phyloP scores from a whole-genome alignment of 2,329 filamentous ascomycete species.

The Davidsoniella neocaledoniae region DNA sequence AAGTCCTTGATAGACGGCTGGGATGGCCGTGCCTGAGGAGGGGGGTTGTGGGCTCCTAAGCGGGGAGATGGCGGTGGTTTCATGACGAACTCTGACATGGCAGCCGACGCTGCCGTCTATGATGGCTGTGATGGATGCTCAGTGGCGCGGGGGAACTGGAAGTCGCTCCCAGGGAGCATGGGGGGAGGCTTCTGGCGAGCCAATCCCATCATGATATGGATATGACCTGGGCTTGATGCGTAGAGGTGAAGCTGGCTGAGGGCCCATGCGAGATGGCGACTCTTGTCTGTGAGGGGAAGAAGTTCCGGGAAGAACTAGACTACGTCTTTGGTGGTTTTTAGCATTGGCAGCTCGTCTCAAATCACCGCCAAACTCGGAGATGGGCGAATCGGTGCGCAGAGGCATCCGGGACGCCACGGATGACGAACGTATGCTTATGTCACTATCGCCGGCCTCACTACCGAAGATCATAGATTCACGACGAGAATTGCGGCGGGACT shows the following conservation, averaged over 20 bases:
- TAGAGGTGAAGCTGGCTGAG: conserved; percentile 64
- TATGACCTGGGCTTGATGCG: conserved; percentile 66
- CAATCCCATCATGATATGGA: conserved; percentile 45
- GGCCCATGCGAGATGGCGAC: conserved; percentile 55
- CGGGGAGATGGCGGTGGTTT: conserved; percentile 69
- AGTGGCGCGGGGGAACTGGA: conserved; percentile 54
- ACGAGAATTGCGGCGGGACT: conserved; percentile 42
- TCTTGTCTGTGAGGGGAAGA: conserved; percentile 72
- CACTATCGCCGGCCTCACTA: conserved; percentile 71
- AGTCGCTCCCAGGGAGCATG: conserved; percentile 66
- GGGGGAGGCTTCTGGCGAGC: conserved; percentile 86
- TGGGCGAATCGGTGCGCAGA: conserved; percentile 71
- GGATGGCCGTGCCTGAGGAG: conserved; percentile 71
- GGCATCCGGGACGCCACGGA: conserved; percentile 53
- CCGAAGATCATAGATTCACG: conserved; percentile 54
- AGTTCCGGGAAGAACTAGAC: conserved; percentile 63
- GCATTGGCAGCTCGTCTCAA: conserved; percentile 62
- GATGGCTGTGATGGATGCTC: conserved; percentile 36
- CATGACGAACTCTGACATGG: conserved; percentile 52
- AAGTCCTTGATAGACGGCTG: conserved; percentile 98
- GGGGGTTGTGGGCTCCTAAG: conserved; percentile 56
- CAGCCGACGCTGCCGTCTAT: conserved; percentile 77
- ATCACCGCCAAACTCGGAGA: conserved; percentile 59
- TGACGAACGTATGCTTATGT: conserved; percentile 70
- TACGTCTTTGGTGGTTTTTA: conserved; percentile 70